These are phyloP conservation scores for Colletotrichum musicola DNA, from an alignment of 2,329 filamentous ascomycete genomes.

Conservation along the genomic window DNA sequence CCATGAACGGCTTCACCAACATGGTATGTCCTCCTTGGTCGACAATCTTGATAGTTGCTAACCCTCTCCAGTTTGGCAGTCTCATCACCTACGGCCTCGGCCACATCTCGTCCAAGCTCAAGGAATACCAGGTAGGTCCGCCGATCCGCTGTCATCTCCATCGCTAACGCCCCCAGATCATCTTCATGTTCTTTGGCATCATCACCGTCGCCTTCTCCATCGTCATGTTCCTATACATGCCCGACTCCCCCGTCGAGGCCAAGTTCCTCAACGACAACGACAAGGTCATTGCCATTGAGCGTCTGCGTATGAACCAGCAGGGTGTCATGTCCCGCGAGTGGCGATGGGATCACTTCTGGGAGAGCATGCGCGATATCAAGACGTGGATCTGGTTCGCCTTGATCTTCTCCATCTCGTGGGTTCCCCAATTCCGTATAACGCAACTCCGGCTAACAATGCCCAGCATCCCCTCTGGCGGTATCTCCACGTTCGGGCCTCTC, in stretches of 20 bases:
- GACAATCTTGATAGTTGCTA: slow-evolving; percentile 11
- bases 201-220: slow-evolving; percentile 62
- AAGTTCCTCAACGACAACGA: slow-evolving; percentile 69
- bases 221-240: slow-evolving; percentile 69
- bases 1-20: slow-evolving; percentile 47
- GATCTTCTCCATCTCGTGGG: slow-evolving; percentile 66
- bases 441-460: background rate
- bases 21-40: slow-evolving; percentile 8
- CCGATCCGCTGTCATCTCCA: background rate
- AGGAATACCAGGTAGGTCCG: slow-evolving; percentile 60
- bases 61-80: slow-evolving; percentile 58
- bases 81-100: slow-evolving; percentile 70
- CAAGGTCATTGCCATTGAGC: slow-evolving; percentile 69
- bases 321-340: slow-evolving; percentile 54
- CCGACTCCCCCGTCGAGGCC: slow-evolving; percentile 72
- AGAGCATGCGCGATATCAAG: slow-evolving; percentile 54
- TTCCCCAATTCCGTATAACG: background rate
- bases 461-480: slow-evolving; percentile 66
- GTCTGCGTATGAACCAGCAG: slow-evolving; percentile 64
- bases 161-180: slow-evolving; percentile 52
- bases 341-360: slow-evolving; percentile 57
- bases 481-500: slow-evolving; percentile 69
- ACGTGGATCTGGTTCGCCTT: slow-evolving; percentile 58
- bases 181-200: slow-evolving; percentile 67
- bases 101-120: slow-evolving; percentile 54